Evolutionary conservation across 1,284 basidiomycete genomes (phyloP), one percentile per base, ranked within the genome.

Genomic region (Sanghuangporus baumii): DNA sequence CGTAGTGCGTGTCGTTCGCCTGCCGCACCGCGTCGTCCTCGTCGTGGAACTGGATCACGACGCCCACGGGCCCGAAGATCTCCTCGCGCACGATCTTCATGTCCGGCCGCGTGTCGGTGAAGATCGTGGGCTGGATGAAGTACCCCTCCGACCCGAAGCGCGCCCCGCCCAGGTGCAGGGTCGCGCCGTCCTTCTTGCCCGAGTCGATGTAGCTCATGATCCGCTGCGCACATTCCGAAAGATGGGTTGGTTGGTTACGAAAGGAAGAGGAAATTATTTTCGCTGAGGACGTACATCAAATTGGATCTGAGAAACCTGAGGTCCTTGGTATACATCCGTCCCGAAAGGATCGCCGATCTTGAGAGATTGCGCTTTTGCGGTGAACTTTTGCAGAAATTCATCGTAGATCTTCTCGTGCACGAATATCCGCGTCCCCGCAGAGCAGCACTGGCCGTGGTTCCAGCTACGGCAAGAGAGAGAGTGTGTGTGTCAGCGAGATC

Each of bases 71-170:
- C 6, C 93, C 94, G 71, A 95, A 94, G 72, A 96, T 94, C 77
- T 97, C 95, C 77, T 97, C 95, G 70, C 83, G 76, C 65, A 92
- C 88, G 71, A 98, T 96, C 77, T 84, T 88, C 90, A 95, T 94
- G 66, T 89, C 81, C 37, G 86, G 81, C 56, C 79, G 83, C 46
- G 85, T 84, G 71, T 94, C 80, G 47, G 88, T 88, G 81, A 96
- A 96, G 74, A 96, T 85, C 38, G 94, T 96, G 16, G 89, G 91
- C 69, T 83, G 69, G 74, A 92, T 85, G 75, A 85, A 92, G 80
- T 82, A 91, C 1, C 89, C 89, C 71, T 91, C 85, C 7, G 75
- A 76, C 48, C 93, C 91, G 71, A 86, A 76, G 52, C 89, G 85
- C 65, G 83, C 81, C 48, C 96, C 95, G 54, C 95, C 95, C 43